A percentile compares a stretch with the other conserved stretches of the same genome.
Evolutionary conservation across 495 filamentous ascomycete species (phyloP).

Genomic region (Xylaria longipes): DNA sequence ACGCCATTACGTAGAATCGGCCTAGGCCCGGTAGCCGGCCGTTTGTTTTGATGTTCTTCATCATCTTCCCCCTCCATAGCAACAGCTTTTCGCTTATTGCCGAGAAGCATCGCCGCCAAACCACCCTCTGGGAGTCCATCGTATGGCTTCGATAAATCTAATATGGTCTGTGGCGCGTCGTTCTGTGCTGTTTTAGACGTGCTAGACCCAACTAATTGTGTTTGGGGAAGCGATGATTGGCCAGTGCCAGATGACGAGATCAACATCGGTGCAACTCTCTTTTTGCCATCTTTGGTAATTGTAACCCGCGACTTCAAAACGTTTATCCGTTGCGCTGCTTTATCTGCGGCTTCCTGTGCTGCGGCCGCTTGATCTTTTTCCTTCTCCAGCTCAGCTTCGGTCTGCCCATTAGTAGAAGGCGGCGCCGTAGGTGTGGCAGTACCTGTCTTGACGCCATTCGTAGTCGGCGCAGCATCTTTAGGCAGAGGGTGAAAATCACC

Average conservation of each 20-base stretch:
- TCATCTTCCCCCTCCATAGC: conserved; percentile 69
- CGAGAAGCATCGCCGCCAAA: conserved; percentile 80
- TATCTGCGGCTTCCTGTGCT: conserved; percentile 56
- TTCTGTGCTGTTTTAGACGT: conserved; percentile 64
- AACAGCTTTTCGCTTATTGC: conserved; percentile 87
- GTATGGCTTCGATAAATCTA: conserved; percentile 93
- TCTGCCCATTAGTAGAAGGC: conserved; percentile 47
- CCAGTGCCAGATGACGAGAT: conserved; percentile 84
- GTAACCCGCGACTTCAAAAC: conserved; percentile 88
- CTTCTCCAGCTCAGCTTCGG: conserved; percentile 44
- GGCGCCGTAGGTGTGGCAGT: conserved; percentile 34
- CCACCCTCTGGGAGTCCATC: conserved; percentile 93
- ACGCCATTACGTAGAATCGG: conserved; percentile 76
- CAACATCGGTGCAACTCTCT: conserved; percentile 88
- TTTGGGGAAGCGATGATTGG: conserved; percentile 85
- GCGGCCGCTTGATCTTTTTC: conserved; percentile 46
- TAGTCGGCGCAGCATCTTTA: conserved; percentile 42
- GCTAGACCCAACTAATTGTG: conserved; percentile 77
- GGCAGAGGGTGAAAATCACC: conserved; percentile 67
- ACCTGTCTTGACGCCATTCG: conserved; percentile 49
- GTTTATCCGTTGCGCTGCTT: conserved; percentile 70
- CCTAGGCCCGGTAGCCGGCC: conserved; percentile 69
- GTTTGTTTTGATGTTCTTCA: conserved; percentile 67
- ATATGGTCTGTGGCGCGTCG: conserved; percentile 80
- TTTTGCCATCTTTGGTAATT: conserved; percentile 96